Percentiles rank a stretch among this genome's conserved stretches.
These are phyloP conservation scores for Saturnispora serradocipensis DNA, from an alignment of 805 yeast species.

Conservation along the genomic window DNA sequence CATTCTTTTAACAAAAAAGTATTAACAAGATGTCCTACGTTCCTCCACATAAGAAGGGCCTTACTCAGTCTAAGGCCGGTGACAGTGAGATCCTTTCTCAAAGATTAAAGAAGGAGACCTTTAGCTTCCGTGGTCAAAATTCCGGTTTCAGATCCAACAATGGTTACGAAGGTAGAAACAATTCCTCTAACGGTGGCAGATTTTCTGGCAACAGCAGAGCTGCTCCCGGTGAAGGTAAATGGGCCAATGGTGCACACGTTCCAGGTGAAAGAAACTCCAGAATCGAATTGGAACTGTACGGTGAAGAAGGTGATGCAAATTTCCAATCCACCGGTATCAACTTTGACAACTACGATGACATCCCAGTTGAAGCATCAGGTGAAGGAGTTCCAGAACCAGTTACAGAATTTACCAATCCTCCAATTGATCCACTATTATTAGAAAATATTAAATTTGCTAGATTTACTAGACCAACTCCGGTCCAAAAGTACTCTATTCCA, in stretches of 20 bases:
- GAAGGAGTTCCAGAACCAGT: constrained; percentile 91
- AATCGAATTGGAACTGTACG: constrained; percentile 75
- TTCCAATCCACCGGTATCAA: constrained; percentile 95
- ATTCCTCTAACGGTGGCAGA: constrained; percentile 26
- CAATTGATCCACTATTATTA: constrained; percentile 76
- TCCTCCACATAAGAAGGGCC: constrained; percentile 40
- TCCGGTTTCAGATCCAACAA: constrained; percentile 22
- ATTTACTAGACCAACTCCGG: constrained; percentile 93
- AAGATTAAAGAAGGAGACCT: constrained; percentile 17
- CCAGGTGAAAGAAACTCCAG: constrained; percentile 67
- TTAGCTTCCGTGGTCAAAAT: constrained; percentile 27
- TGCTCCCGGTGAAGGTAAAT: constrained; percentile 64
- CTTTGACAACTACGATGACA: constrained; percentile 97
- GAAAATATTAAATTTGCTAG: constrained; percentile 83
- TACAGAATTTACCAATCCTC: constrained; percentile 79
- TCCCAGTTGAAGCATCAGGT: constrained; percentile 97
- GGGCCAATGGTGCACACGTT: constrained; percentile 79
- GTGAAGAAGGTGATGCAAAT: constrained; percentile 61
- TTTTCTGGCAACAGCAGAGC: constrained; percentile 24
- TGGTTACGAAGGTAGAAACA: constrained; percentile 19
- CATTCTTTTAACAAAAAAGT: not conserved
- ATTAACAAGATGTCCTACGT: constrained; percentile 31
- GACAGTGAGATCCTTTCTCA: constrained; percentile 4
- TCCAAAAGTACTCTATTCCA: constrained; percentile 88
- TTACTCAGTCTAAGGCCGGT: constrained; percentile 10